These are phyloP conservation scores for Pisolithus sp. DNA, from an alignment of 768 basidiomycete genomes.

Conservation along the genomic window DNA sequence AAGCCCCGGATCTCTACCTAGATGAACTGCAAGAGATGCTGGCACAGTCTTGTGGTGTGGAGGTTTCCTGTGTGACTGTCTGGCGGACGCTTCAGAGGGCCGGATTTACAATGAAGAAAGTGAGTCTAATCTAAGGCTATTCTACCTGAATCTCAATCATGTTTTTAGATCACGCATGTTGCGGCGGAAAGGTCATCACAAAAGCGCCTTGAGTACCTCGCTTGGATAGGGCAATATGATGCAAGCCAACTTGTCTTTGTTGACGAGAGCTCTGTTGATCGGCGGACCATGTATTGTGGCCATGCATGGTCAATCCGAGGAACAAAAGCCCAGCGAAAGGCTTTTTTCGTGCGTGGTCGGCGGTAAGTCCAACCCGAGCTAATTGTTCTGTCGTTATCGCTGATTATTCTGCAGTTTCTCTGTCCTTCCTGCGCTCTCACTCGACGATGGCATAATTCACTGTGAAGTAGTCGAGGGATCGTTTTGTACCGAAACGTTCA, in stretches of 20 bases:
- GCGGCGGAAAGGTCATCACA: background rate
- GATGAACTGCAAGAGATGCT: no score
- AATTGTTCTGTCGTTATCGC: slow-evolving; percentile 10
- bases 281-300: slow-evolving; percentile 12
- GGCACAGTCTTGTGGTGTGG: no score
- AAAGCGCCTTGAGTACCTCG: background rate
- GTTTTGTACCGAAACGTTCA: no score
- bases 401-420: no score
- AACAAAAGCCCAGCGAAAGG: slow-evolving; percentile 9
- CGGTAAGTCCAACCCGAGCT: background rate
- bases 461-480: no score
- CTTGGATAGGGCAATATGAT: background rate
- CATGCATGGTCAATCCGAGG: slow-evolving; percentile 19
- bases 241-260: slow-evolving; percentile 14
- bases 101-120: no score
- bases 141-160: background rate
- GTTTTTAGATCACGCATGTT: slow-evolving; percentile 1
- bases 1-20: no score
- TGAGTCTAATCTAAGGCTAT: background rate
- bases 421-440: no score
- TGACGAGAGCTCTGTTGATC: slow-evolving; percentile 20
- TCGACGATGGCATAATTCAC: no score
- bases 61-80: no score
- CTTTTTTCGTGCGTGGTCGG: slow-evolving; percentile 12
- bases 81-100: no score